These are phyloP conservation scores for Lentinula boryana DNA, from an alignment of 768 basidiomycete species.

Conservation along the genomic window DNA sequence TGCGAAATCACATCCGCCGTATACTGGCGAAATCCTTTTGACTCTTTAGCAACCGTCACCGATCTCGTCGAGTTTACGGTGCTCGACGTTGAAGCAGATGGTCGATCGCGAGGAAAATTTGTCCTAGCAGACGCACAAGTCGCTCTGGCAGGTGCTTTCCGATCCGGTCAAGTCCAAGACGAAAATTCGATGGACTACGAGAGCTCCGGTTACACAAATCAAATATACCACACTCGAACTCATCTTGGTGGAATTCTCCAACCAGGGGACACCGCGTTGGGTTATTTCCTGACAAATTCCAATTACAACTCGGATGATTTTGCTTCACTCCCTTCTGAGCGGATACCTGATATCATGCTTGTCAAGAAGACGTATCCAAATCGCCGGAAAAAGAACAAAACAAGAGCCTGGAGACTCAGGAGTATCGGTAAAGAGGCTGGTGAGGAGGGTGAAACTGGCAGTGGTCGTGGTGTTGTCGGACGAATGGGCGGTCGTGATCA, in stretches of 20 bases:
- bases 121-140: slow-evolving; percentile 86
- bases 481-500: slow-evolving; percentile 85
- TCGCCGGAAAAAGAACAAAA: slow-evolving; percentile 82
- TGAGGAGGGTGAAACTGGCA: slow-evolving; percentile 76
- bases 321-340: slow-evolving; percentile 53
- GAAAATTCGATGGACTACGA: slow-evolving; percentile 59
- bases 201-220: slow-evolving; percentile 50
- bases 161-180: slow-evolving; percentile 42
- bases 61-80: slow-evolving; percentile 95
- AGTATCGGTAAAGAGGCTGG: slow-evolving; percentile 92
- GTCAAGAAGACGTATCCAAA: slow-evolving; percentile 96
- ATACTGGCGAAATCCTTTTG: slow-evolving; percentile 93
- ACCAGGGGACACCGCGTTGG: slow-evolving; percentile 90
- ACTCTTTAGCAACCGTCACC: slow-evolving; percentile 71
- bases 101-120: slow-evolving; percentile 47
- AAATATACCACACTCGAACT: slow-evolving; percentile 93
- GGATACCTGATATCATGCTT: slow-evolving; percentile 87
- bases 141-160: slow-evolving; percentile 75
- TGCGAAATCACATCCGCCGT: slow-evolving; percentile 73
- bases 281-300: slow-evolving; percentile 81
- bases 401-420: slow-evolving; percentile 81
- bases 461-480: slow-evolving; percentile 81
- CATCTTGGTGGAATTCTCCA: slow-evolving; percentile 91
- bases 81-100: slow-evolving; percentile 85
- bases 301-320: slow-evolving; percentile 95